These are phyloP conservation scores for Tylopilus felleus DNA, from an alignment of 768 basidiomycete genomes.

Conservation along the genomic window DNA sequence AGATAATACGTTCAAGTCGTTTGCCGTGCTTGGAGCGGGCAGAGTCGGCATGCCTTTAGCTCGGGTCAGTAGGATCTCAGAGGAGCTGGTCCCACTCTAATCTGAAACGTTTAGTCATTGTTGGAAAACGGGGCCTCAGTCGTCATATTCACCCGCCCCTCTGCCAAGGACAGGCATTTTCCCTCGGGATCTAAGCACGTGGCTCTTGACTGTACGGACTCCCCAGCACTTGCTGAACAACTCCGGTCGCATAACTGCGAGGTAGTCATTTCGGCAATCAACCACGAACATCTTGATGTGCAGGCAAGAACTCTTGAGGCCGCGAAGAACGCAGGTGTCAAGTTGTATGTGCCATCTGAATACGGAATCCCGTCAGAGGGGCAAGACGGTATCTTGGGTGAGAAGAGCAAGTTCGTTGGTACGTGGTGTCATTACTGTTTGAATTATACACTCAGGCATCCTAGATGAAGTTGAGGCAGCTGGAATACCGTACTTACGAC, in stretches of 20 bases:
- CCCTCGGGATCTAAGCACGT: conserved; percentile 7
- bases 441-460: background rate
- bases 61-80: background rate
- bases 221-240: conserved; percentile 5
- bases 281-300: conserved; percentile 12
- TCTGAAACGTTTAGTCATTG: conserved; percentile 6
- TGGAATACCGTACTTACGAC: conserved; percentile 17
- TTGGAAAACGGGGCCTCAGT: conserved; percentile 11
- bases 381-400: conserved; percentile 18
- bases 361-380: conserved; percentile 21
- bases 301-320: conserved; percentile 28
- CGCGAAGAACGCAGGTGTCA: conserved; percentile 27
- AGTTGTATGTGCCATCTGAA: conserved; percentile 32
- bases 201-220: conserved; percentile 13
- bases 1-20: conserved; percentile 14
- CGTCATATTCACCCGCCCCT: conserved; percentile 13
- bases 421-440: background rate
- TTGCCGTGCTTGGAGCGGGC: conserved; percentile 20
- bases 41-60: conserved; percentile 13
- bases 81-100: background rate
- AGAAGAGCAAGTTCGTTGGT: conserved; percentile 19
- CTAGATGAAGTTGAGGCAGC: conserved; percentile 11
- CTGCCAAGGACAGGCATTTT: conserved; percentile 5
- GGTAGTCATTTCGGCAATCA: conserved; percentile 29
- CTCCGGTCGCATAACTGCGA: conserved; percentile 20